Percentiles rank a stretch among this genome's conserved stretches.
Evolutionary conservation across 75 land plant species (phyloP).

Genomic region (Picea glauca): DNA sequence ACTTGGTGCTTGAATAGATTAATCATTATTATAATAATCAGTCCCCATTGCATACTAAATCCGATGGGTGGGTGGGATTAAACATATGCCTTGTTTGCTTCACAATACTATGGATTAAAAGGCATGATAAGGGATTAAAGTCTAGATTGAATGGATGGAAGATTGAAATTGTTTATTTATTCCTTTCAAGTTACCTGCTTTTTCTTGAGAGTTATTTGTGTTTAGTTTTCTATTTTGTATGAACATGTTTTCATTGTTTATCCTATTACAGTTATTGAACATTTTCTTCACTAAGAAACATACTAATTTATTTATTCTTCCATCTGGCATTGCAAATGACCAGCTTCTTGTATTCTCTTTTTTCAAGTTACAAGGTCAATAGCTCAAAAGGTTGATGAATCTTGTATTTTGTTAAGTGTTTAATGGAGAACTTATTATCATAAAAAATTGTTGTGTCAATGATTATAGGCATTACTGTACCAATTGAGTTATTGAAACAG

Average conservation of each 20-base stretch:
- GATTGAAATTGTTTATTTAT: not conserved
- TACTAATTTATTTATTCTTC: not conserved
- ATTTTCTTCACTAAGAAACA: not conserved
- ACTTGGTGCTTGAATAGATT: not conserved
- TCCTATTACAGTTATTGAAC: not conserved
- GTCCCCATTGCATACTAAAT: not conserved
- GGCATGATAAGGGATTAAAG: no score
- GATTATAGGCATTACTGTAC: slow-evolving; percentile 53
- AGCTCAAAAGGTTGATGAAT: not conserved
- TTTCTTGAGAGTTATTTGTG: not conserved
- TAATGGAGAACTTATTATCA: not conserved
- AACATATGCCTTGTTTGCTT: no score
- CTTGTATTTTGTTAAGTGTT: slow-evolving; percentile 1
- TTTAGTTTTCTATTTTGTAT: not conserved
- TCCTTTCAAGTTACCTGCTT: not conserved
- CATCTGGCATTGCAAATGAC: not conserved
- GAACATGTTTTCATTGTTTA: not conserved
- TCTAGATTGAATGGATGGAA: no score
- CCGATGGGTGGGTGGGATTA: no score
- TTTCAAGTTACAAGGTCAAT: not conserved
- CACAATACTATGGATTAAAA: no score
- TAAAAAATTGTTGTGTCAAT: slow-evolving; percentile 3
- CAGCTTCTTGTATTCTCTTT: not conserved
- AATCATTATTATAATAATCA: not conserved
- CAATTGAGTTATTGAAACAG: slow-evolving; percentile 52